Evolutionary conservation across 2,329 filamentous ascomycete species (phyloP), one percentile per base, ranked within the genome.

Genomic region (Penicillium olsonii): DNA sequence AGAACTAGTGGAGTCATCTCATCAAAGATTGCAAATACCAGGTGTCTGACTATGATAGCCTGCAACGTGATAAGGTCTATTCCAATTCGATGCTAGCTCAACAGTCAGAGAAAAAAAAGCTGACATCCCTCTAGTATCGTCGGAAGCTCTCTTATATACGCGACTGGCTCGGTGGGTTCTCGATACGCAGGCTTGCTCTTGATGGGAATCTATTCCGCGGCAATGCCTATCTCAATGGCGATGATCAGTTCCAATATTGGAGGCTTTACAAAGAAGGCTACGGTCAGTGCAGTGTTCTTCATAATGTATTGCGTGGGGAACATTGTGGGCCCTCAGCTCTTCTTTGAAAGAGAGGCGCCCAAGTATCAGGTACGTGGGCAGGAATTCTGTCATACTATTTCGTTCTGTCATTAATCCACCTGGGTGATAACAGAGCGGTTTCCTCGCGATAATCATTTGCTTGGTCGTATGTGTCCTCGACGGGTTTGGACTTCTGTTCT

Each of bases 181-280:
- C 50, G 53, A 5, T 57, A 56, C 18, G 55, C 33, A 3, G 60
- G 60, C 11, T 37, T 60, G 0, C 50, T 54, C 9, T 59, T 73
- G 3, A 64, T 75, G 38, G 58, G 68, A 3, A 64, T 69, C 2
- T 73, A 69, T 47, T 66, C 69, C 12, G 59, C 64, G 8, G 58
- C 68, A 31, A 73, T 73, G 44, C 60, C 75, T 8, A 45, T 75
- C 4, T 53, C 56, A 7, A 64, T 74, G 33, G 68, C 72, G 1
- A 71, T 73, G 66, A 71, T 77, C 38, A 69, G 73, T 3, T 70
- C 66, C 5, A 79, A 79, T 52, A 64, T 76, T 7, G 75, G 72
- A 4, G 76, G 76, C 0, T 76, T 78, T 45, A 76, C 75, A 1
- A 79, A 79, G 59, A 73, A 75, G 45, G 73, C 74, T 11, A 76